phyloP scores from a whole-genome alignment of 768 basidiomycete species.

The Cystofilobasidium ferigula region DNA sequence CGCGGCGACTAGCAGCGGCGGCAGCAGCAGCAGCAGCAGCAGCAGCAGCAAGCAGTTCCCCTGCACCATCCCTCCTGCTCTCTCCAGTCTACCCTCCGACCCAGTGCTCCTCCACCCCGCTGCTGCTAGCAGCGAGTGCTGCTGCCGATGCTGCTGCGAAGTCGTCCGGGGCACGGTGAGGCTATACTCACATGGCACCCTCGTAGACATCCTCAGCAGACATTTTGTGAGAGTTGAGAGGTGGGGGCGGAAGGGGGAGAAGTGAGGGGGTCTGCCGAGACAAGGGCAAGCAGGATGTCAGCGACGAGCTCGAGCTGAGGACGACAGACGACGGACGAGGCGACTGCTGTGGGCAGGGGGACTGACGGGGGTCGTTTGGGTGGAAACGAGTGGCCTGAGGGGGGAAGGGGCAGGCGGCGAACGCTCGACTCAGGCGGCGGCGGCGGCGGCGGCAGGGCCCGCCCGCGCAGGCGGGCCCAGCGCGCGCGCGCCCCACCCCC shows the following conservation, averaged over 20 bases:
- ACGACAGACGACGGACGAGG: not conserved
- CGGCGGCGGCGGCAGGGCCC: not conserved
- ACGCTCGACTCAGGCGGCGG: too few species aligned
- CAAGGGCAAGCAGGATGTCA: not conserved
- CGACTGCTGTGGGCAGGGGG: not conserved
- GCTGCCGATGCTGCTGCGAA: too few species aligned
- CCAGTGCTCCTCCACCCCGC: too few species aligned
- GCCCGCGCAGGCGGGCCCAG: not conserved
- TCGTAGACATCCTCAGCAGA: conserved; percentile 24
- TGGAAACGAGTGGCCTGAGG: not conserved
- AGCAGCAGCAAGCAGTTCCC: not conserved
- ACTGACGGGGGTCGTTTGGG: conserved; percentile 4
- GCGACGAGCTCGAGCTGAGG: not conserved
- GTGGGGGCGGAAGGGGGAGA: conserved; percentile 3
- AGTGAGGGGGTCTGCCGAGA: not conserved
- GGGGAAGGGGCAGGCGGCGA: not conserved
- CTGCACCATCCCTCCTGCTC: not conserved
- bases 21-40: too few species aligned
- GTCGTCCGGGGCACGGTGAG: not conserved
- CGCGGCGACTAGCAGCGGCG: too few species aligned
- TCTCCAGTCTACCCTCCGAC: too few species aligned
- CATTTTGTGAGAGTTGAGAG: conserved; percentile 20
- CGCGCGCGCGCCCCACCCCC: too few species aligned
- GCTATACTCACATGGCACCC: conserved; percentile 17
- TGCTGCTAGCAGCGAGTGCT: too few species aligned